These are phyloP conservation scores for Crucihimalaya himalaica DNA, from an alignment of 345 rosid genomes.

Conservation along the genomic window DNA sequence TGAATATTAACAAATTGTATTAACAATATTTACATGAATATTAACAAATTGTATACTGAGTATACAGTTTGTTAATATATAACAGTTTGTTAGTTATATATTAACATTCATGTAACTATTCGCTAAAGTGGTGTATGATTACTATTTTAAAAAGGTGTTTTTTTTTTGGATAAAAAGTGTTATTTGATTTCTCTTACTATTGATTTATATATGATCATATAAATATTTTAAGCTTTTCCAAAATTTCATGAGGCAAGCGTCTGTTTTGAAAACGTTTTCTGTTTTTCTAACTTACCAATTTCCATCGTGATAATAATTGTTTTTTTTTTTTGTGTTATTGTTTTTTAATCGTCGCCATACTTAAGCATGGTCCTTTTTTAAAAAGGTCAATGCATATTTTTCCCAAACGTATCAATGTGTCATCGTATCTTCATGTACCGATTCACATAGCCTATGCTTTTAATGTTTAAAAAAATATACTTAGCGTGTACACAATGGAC, in stretches of 20 bases:
- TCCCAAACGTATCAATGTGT: slow-evolving; percentile 25
- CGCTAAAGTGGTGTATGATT: too few relatives aligned
- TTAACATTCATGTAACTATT: background rate
- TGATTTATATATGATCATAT: background rate
- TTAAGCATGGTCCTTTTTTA: slow-evolving; percentile 1
- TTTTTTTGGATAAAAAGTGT: too few relatives aligned
- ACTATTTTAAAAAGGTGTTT: too few relatives aligned
- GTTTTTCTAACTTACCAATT: background rate
- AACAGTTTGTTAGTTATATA: background rate
- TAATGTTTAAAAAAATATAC: slow-evolving; percentile 14
- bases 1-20: too few relatives aligned
- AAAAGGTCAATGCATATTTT: background rate
- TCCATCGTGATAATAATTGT: background rate
- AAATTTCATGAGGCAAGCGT: background rate
- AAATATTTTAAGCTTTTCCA: background rate
- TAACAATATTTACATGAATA: too few relatives aligned
- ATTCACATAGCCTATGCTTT: slow-evolving; percentile 30
- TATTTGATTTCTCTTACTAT: background rate
- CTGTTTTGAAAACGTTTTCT: background rate
- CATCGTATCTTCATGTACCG: slow-evolving; percentile 14
- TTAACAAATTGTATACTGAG: too few relatives aligned
- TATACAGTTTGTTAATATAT: too few relatives aligned
- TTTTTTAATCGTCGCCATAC: background rate
- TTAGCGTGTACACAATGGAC: slow-evolving; percentile 33
- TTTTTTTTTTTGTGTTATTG: background rate